A percentile compares a stretch with the other conserved stretches of the same genome.
Evolutionary conservation across 345 rosid genomes (phyloP).

Genomic region (Alliaria petiolata): DNA sequence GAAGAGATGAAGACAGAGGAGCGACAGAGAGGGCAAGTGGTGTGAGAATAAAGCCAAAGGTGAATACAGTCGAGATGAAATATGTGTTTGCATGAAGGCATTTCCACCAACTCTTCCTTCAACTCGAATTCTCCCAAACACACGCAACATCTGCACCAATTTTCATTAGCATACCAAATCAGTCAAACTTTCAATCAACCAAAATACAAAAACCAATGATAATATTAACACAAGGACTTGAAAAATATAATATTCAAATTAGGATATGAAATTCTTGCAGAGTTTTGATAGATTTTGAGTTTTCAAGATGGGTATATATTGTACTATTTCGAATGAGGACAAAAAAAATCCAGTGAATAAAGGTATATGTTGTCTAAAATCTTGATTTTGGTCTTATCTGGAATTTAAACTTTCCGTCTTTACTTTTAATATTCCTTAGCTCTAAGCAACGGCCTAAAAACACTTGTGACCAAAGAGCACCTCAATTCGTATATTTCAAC

Average conservation of each 20-base stretch:
- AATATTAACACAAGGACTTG: not conserved
- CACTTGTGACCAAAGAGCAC: slow-evolving; percentile 15
- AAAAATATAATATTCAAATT: not conserved
- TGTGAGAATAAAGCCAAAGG: slow-evolving; percentile 77
- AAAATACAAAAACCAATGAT: not conserved
- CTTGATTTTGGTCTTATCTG: slow-evolving; percentile 15
- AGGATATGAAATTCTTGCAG: not conserved
- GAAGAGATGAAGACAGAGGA: slow-evolving; percentile 45
- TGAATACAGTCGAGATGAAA: slow-evolving; percentile 84
- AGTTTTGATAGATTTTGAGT: not conserved
- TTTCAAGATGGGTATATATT: not conserved
- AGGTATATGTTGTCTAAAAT: slow-evolving; percentile 12
- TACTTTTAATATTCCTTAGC: slow-evolving; percentile 24
- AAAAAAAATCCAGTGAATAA: not conserved
- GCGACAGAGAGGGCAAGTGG: slow-evolving; percentile 93
- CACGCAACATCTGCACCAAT: slow-evolving; percentile 68
- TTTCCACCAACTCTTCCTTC: slow-evolving; percentile 76
- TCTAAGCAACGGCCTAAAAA: slow-evolving; percentile 27
- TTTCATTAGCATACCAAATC: not conserved
- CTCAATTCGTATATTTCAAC: slow-evolving; percentile 12
- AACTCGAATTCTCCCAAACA: slow-evolving; percentile 92
- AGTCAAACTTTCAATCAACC: slow-evolving; percentile 6
- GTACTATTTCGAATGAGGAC: not conserved
- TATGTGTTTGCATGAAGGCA: slow-evolving; percentile 84
- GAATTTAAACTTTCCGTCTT: slow-evolving; percentile 23